Evolutionary conservation across 345 rosid genomes (phyloP), one percentile per base, ranked within the genome.

Genomic region (Raphanus raphanistrum): DNA sequence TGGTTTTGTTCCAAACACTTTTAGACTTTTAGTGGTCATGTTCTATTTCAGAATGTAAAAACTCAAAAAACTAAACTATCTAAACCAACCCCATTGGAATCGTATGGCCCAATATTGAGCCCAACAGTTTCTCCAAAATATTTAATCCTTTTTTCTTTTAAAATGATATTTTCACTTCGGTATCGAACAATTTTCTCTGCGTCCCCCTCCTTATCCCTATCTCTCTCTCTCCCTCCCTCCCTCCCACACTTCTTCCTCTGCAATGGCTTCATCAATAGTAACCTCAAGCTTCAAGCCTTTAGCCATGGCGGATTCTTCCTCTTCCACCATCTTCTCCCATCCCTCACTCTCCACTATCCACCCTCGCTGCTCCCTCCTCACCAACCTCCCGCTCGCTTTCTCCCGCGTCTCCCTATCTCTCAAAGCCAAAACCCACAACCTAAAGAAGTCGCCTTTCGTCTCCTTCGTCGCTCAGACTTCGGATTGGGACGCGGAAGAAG

Each of bases 381-480:
- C 76, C 35, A 82, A 73, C n/a, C 77, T 83, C n/a, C 79, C 85
- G 0, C 82, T 87, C 66, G 82, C 86, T 0, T 79, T 84, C 60
- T 73, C 90, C 5, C 36, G 68, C 29, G 16, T 60, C 4, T 58
- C 83, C 6, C 60, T 80, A 6, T 75, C 74, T 35, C 84, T 82
- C 63, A 88, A 72, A 81, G 27, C 81, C 29, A 84, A 77, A 78
- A 75, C 80, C 85, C n/a, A n/a, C n/a, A 82, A 75, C 62, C 52
- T 60, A 3, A 36, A 73, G 52, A 75, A 58, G 28, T 73, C 90
- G 6, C 79, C 83, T 13, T 63, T 87, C 25, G 77, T 85, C 41
- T 25, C 90, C 74, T 86, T 84, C 26, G 90, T 88, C 4, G 78
- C 86, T 54, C 86, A 89, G 84, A 86, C 90, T 63, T 85, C 97